Conservation (phyloP, 805 yeast species). For the Monosporozyma yasuniensis region DNA sequence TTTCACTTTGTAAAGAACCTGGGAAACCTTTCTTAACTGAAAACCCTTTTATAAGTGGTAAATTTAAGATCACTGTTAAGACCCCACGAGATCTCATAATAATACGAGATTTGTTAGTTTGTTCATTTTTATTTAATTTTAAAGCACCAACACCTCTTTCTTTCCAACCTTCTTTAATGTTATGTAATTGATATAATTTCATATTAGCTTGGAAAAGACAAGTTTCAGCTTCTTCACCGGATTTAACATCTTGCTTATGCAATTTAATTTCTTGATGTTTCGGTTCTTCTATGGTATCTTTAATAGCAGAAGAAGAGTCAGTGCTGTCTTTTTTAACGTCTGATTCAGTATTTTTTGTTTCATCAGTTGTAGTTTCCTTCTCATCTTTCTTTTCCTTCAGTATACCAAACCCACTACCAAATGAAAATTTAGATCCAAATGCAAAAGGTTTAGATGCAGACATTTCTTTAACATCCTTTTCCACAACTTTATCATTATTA, state of each 20-base stretch:
- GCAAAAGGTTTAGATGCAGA: conserved; percentile 21
- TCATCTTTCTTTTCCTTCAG: conserved; percentile 15
- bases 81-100: conserved; percentile 90
- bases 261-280: conserved; percentile 36
- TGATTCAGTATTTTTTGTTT: conserved; percentile 7
- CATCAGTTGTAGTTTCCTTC: conserved; percentile 6
- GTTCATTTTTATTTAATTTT: conserved; percentile 55
- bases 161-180: conserved; percentile 78
- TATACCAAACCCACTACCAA: conserved; percentile 32
- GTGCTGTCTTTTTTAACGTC: conserved; percentile 1
- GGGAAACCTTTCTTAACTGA: conserved; percentile 72
- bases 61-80: conserved; percentile 70
- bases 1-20: conserved; percentile 75
- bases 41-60: conserved; percentile 53
- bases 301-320: neutral
- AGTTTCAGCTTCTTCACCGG: conserved; percentile 87
- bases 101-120: conserved; percentile 46
- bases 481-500: conserved; percentile 5
- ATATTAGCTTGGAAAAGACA: conserved; percentile 62
- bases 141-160: conserved; percentile 87
- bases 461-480: neutral
- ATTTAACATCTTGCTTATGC: conserved; percentile 49
- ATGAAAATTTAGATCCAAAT: conserved; percentile 39
- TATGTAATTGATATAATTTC: conserved; percentile 66
- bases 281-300: conserved; percentile 9